Base-by-base conservation (phyloP, 2,329 filamentous ascomycete genomes). In the Phialocephala subalpina region DNA sequence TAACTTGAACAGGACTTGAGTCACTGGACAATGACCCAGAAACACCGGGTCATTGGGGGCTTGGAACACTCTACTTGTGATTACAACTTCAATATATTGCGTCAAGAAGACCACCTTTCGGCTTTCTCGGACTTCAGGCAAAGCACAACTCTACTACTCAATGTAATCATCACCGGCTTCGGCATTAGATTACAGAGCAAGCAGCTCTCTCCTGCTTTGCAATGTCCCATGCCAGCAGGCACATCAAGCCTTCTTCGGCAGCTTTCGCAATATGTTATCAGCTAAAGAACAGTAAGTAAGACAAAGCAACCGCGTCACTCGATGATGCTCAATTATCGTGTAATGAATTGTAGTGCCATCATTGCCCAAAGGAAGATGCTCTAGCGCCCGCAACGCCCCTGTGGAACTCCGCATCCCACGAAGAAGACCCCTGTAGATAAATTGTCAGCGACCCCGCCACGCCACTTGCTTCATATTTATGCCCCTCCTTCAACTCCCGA, bases 391-490 rank as follows among this genome's bases (percentile, higher is more conserved):
- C 12, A 42, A 42, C 12, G 29, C 29, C 29, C 38, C 38, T 42
- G 18, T 42, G 38, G 38, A 42, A n/a, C 18, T 42, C 38, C 38
- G 25, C 49, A 53, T 11, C 49, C 49, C 27, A 18, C 25, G 12
- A 27, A n/a, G 20, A 16, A 55, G 33, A 55, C 14, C 60, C 60
- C 60, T 56, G 60, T 62, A 62, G 20, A 56, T 29, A 40, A 56
- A 42, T 55, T 56, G 49, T 62, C 33, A 62, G 49, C 49, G 16
- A 52, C 47, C 22, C 45, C 47, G 38, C 33, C 22, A 62, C 60
- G 47, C 60, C 60, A 53, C 60, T 18, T 45, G 22, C 58, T 35
- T 47, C 38, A 60, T 29, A 35, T n/a, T 16, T 38, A 22, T 60
- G 20, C 60, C 49, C 60, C 60, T 62, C 49, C 49, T 22, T n/a